These are phyloP conservation scores for Cucumis cinereus DNA, from an alignment of 306 rosid species.

Conservation along the genomic window DNA sequence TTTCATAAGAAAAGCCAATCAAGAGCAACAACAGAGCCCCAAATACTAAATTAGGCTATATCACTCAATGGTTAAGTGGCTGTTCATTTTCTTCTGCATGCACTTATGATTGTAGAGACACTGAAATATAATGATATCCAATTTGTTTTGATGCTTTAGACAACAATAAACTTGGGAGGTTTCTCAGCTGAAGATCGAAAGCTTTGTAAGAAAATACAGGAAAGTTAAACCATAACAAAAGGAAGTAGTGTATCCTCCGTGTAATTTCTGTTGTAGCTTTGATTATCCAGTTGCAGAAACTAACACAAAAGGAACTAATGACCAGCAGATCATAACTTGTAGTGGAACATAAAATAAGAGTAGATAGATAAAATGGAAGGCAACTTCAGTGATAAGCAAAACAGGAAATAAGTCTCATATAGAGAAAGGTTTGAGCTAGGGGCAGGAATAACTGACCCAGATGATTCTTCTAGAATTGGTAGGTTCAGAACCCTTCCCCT, in stretches of 20 bases:
- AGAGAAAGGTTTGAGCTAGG: not conserved
- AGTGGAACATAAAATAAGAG: not conserved
- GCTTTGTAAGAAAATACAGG: not conserved
- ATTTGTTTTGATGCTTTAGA: not conserved
- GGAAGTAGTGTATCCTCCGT: not conserved
- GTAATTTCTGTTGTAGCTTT: not conserved
- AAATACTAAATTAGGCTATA: not conserved
- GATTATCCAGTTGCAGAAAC: not conserved
- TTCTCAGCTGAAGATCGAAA: not conserved
- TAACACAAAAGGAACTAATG: not conserved
- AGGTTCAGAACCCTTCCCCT: conserved; percentile 38
- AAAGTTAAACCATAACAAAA: not conserved
- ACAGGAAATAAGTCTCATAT: not conserved
- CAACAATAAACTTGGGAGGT: not conserved
- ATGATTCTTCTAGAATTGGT: conserved; percentile 42
- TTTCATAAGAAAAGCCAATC: not conserved
- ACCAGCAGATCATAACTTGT: not conserved
- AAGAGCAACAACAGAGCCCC: not conserved
- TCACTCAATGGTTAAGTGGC: not conserved
- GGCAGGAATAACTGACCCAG: conserved; percentile 48
- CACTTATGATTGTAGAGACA: not conserved
- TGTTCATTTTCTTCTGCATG: not conserved
- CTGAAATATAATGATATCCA: not conserved
- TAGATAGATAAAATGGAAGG: not conserved
- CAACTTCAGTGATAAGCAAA: not conserved